Evolutionary conservation across 164 flowering plant species (phyloP).

Genomic region (Stephania japonica): DNA sequence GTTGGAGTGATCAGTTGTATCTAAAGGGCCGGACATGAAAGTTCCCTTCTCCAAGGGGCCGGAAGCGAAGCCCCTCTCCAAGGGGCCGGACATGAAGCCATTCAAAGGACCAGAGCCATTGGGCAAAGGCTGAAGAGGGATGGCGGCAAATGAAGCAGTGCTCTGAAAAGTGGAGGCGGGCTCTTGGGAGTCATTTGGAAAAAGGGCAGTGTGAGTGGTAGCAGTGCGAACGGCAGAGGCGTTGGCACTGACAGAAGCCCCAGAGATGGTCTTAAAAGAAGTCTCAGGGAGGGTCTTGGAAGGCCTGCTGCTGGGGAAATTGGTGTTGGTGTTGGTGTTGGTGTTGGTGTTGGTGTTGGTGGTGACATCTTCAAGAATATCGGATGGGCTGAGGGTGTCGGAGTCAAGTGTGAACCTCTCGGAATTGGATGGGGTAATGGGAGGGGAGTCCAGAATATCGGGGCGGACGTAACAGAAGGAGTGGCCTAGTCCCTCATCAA

Average conservation of each 20-base stretch:
- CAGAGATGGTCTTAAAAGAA: slow-evolving; percentile 55
- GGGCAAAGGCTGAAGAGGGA: slow-evolving; percentile 59
- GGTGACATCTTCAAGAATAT: slow-evolving; percentile 34
- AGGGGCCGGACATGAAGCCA: slow-evolving; percentile 59
- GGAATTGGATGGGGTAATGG: slow-evolving; percentile 54
- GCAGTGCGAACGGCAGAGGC: slow-evolving; percentile 47
- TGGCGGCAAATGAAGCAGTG: slow-evolving; percentile 56
- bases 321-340: too few relatives aligned
- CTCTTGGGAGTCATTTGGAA: slow-evolving; percentile 40
- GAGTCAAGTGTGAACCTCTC: slow-evolving; percentile 64
- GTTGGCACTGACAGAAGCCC: slow-evolving; percentile 76
- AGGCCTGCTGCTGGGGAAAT: too few relatives aligned
- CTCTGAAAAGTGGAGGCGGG: slow-evolving; percentile 60
- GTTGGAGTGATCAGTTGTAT: slow-evolving; percentile 37
- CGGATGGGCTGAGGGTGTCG: slow-evolving; percentile 51
- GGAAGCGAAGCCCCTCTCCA: slow-evolving; percentile 58
- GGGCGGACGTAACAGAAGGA: slow-evolving; percentile 72
- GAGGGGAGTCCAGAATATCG: slow-evolving; percentile 43
- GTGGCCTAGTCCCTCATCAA: slow-evolving; percentile 70
- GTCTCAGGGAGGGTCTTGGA: slow-evolving; percentile 39
- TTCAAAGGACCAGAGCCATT: slow-evolving; percentile 53
- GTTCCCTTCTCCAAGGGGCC: slow-evolving; percentile 54
- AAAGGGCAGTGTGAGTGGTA: slow-evolving; percentile 30
- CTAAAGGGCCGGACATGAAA: slow-evolving; percentile 58
- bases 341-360: too few relatives aligned